These are phyloP conservation scores for Linum lewisii DNA, from an alignment of 345 rosid species.

Conservation along the genomic window DNA sequence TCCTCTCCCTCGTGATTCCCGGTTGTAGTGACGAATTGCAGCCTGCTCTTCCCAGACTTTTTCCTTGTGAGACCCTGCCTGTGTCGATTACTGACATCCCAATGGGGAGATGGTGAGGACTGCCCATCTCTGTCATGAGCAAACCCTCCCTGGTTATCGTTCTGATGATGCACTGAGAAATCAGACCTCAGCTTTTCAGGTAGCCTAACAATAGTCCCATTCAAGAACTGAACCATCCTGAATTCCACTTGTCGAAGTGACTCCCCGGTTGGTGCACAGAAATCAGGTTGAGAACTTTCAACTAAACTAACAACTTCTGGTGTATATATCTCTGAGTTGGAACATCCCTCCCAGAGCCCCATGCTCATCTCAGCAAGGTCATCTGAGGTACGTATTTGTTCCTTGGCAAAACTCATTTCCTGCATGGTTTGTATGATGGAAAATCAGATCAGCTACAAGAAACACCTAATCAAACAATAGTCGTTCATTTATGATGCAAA, in stretches of 20 bases:
- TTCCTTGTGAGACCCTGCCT: conserved; percentile 51
- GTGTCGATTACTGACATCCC: conserved; percentile 61
- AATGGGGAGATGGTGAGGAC: conserved; percentile 35
- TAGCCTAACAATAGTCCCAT: conserved; percentile 43
- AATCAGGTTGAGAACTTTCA: conserved; percentile 83
- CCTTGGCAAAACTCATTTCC: conserved; percentile 74
- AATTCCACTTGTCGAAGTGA: conserved; percentile 90
- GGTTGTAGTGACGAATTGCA: conserved; percentile 57
- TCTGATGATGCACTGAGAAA: conserved; percentile 33
- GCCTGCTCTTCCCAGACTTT: conserved; percentile 89
- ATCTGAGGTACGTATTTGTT: conserved; percentile 61
- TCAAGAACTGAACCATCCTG: conserved; percentile 81
- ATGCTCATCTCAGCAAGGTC: conserved; percentile 64
- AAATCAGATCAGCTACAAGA: conserved; percentile 9
- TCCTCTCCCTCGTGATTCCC: conserved; percentile 62
- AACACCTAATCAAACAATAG: neutral
- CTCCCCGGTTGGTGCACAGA: conserved; percentile 80
- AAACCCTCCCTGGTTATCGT: conserved; percentile 33
- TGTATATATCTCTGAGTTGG: conserved; percentile 43
- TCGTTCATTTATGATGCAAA: too few species aligned
- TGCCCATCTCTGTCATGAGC: conserved; percentile 46
- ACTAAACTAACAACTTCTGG: conserved; percentile 52
- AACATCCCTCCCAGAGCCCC: conserved; percentile 86
- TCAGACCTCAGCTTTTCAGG: conserved; percentile 63
- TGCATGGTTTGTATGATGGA: conserved; percentile 24